Evolutionary conservation across 768 basidiomycete genomes (phyloP), one percentile per base, ranked within the genome.

Genomic region (Boletus edulis): DNA sequence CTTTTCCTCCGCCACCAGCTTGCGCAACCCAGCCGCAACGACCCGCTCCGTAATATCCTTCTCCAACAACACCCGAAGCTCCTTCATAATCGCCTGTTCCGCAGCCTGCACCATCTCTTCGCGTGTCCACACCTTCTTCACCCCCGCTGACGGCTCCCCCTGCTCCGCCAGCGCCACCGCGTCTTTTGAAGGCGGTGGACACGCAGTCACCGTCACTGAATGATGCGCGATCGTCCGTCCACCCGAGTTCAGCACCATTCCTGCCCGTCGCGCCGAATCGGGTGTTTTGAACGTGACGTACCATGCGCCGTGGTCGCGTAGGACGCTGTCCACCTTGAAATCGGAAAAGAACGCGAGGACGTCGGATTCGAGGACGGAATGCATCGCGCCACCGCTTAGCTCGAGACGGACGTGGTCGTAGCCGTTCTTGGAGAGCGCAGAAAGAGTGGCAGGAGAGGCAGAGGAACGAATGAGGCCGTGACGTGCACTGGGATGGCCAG

Each of bases 211-310:
- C 14, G 76, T 78, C 18, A 89, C 84, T 18, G 81, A 70, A 57
- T 83, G 83, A 59, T 83, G 80, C 1, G 77, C 81, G 3, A 90
- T 78, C 54, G 76, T 81, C 39, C 80, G 81, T 13, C 74, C 73
- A 6, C 71, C 74, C 7, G 73, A 71, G 56, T 72, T 75, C 35
- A 94, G 79, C 4, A 91, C 84, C 60, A 82, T 80, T 10, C 79
- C 78, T 0, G 91, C 89, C 4, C 86, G 77, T 7, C 83, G 76
- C 0, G 94, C 94, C 0, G 80, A 68, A 51, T 81, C 81, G 3
- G 76, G 66, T 5, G 82, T 81, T 18, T 74, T 65, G 67, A 97
- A 98, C 4, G 92, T 89, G 58, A 94, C 80, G 65, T 94, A 95
- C 78, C 91, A 87, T 11, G 85, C 88, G 2, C 73, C 71, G 48